Conservation (phyloP, 2,329 filamentous ascomycete species). For the Exserohilum turcica region DNA sequence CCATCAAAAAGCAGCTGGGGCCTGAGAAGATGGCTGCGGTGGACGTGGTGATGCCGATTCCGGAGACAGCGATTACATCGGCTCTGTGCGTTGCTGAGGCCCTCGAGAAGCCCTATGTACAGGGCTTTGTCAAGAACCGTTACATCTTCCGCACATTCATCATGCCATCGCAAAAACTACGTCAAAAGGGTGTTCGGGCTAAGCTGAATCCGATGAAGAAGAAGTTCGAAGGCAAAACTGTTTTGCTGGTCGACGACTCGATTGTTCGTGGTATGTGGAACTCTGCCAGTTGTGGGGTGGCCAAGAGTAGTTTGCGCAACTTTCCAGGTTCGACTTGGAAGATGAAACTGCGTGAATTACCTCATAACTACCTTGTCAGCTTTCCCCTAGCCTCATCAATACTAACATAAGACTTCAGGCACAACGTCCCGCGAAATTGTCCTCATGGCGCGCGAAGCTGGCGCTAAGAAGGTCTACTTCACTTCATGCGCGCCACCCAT, state of each 20-base stretch:
- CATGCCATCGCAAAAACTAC: conserved; percentile 78
- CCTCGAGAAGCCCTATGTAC: conserved; percentile 76
- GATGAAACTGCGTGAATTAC: too few species aligned
- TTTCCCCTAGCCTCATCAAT: background rate
- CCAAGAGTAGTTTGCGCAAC: too few species aligned
- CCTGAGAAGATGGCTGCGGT: conserved; percentile 74
- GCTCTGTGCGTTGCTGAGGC: conserved; percentile 76
- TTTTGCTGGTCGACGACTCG: conserved; percentile 86
- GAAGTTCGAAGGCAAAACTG: conserved; percentile 80
- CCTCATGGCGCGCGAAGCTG: conserved; percentile 81
- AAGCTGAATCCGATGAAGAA: conserved; percentile 87
- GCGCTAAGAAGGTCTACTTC: conserved; percentile 81
- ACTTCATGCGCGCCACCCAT: conserved; percentile 82
- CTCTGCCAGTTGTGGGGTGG: background rate
- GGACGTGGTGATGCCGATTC: conserved; percentile 83
- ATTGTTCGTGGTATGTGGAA: conserved; percentile 71
- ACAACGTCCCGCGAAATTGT: conserved; percentile 82
- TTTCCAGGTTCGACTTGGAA: too few species aligned
- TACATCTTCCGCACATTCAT: conserved; percentile 90
- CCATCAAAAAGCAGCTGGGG: conserved; percentile 69
- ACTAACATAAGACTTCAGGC: background rate
- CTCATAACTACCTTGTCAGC: background rate
- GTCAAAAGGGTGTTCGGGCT: conserved; percentile 84
- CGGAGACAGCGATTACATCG: conserved; percentile 81
- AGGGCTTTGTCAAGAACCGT: conserved; percentile 86